phyloP scores from a whole-genome alignment of 225 moss, liverwort and hornwort species.

The Pleurozium schreberi region DNA sequence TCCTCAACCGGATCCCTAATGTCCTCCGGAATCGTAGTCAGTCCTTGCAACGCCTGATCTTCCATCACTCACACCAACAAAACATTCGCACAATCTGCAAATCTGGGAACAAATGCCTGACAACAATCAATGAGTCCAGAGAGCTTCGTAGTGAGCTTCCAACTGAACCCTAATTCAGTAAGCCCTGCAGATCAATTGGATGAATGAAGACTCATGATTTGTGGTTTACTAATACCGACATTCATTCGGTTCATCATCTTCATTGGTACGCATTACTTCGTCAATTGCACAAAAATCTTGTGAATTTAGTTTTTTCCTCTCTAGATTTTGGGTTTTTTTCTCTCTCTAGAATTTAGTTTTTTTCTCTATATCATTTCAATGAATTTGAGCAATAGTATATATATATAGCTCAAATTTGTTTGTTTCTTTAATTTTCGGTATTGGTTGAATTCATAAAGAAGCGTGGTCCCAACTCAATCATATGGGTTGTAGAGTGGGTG shows the following conservation, averaged over 20 bases:
- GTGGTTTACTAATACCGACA: background rate
- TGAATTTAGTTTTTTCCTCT: background rate
- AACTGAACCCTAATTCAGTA: background rate
- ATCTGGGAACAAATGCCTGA: background rate
- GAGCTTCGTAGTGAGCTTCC: no score
- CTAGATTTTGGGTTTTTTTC: background rate
- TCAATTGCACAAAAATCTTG: background rate
- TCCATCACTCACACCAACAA: background rate
- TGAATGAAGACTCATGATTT: background rate
- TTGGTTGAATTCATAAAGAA: constrained; percentile 53
- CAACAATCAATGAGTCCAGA: background rate
- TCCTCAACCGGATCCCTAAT: background rate
- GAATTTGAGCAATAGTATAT: background rate
- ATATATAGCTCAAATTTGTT: background rate
- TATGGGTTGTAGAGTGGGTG: constrained; percentile 15
- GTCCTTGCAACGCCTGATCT: background rate
- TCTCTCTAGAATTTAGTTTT: background rate
- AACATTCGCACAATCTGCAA: background rate
- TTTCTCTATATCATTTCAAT: background rate
- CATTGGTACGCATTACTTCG: background rate
- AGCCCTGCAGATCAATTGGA: background rate
- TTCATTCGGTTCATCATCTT: background rate
- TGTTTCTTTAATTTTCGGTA: background rate
- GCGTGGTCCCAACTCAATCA: constrained; percentile 46
- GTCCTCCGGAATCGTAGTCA: background rate